phyloP scores from a whole-genome alignment of 192 early-diverging fungal genomes.

The Dimargaris xerosporica region DNA sequence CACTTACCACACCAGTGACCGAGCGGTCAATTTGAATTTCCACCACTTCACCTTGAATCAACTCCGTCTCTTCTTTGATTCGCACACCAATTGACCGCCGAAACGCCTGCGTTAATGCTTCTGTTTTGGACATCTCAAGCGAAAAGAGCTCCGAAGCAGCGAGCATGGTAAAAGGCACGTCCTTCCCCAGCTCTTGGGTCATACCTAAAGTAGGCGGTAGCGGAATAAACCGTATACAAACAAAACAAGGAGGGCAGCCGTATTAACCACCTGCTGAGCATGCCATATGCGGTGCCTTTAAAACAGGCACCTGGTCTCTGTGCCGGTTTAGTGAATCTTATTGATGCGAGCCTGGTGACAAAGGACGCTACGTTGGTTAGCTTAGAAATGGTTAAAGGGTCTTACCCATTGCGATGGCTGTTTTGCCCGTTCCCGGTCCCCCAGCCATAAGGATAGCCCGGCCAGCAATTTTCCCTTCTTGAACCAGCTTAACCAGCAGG shows the following conservation, averaged over 20 bases:
- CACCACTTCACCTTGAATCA: constrained; percentile 98
- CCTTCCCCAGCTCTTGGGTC: constrained; percentile 83
- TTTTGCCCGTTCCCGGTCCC: constrained; percentile 97
- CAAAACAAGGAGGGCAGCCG: too few relatives aligned
- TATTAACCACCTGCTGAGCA: too few relatives aligned
- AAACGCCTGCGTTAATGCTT: constrained; percentile 95
- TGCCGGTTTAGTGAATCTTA: too few relatives aligned
- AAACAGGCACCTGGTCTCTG: too few relatives aligned
- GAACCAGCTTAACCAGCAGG: constrained; percentile 91
- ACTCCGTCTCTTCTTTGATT: constrained; percentile 97
- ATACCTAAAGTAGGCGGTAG: too few relatives aligned
- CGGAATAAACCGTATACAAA: too few relatives aligned
- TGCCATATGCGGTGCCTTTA: too few relatives aligned
- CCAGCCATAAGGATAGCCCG: constrained; percentile 96
- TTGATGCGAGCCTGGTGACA: too few relatives aligned
- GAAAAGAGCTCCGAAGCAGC: constrained; percentile 97
- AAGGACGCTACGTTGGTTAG: too few relatives aligned
- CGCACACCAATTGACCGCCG: constrained; percentile 92
- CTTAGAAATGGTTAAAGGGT: too few relatives aligned
- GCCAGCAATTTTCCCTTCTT: constrained; percentile 95
- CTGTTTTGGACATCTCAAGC: constrained; percentile 96
- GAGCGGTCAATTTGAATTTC: constrained; percentile 95
- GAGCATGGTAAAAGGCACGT: constrained; percentile 96
- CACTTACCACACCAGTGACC: constrained; percentile 80
- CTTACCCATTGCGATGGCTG: constrained; percentile 98